phyloP scores from a whole-genome alignment of 2,329 filamentous ascomycete species.

The Curvularia sp. region DNA sequence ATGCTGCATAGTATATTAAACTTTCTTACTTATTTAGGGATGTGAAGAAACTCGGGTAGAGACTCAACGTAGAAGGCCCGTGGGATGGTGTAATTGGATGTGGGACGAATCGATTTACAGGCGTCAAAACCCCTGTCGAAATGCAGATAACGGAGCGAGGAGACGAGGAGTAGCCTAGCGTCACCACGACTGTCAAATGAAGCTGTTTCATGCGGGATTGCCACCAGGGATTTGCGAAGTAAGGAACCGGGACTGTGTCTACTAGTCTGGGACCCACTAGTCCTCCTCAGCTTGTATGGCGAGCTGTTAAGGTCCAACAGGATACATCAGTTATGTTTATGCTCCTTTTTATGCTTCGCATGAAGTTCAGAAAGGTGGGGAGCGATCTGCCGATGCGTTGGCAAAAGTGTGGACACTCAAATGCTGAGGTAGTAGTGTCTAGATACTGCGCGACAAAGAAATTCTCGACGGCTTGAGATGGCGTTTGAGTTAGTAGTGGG shows the following conservation, averaged over 20 bases:
- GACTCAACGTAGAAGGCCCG: constrained; percentile 24
- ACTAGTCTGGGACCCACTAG: constrained; percentile 13
- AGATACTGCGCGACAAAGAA: not conserved
- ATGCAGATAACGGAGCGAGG: constrained; percentile 18
- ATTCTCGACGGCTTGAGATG: not conserved
- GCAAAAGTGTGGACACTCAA: not conserved
- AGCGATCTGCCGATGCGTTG: constrained; percentile 30
- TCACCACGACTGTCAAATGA: constrained; percentile 22
- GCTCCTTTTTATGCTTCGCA: constrained; percentile 19
- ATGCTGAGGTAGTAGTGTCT: constrained; percentile 5
- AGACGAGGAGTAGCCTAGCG: constrained; percentile 22
- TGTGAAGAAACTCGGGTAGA: constrained; percentile 31
- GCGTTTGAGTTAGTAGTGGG: not conserved
- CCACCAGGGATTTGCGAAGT: constrained; percentile 11
- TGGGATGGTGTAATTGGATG: constrained; percentile 25
- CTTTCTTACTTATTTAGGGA: constrained; percentile 45
- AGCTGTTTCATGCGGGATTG: constrained; percentile 17
- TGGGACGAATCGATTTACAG: constrained; percentile 29
- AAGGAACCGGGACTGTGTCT: constrained; percentile 7
- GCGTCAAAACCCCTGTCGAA: constrained; percentile 23
- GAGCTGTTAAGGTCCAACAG: not conserved
- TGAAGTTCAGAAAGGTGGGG: constrained; percentile 25
- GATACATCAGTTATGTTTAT: not conserved
- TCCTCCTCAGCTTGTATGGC: constrained; percentile 23
- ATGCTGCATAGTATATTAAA: constrained; percentile 40